Percentiles rank a stretch among this genome's conserved stretches.
Evolutionary conservation across 176 grass and related monocot genomes (phyloP).

Genomic region (Thinopyrum elongatum): DNA sequence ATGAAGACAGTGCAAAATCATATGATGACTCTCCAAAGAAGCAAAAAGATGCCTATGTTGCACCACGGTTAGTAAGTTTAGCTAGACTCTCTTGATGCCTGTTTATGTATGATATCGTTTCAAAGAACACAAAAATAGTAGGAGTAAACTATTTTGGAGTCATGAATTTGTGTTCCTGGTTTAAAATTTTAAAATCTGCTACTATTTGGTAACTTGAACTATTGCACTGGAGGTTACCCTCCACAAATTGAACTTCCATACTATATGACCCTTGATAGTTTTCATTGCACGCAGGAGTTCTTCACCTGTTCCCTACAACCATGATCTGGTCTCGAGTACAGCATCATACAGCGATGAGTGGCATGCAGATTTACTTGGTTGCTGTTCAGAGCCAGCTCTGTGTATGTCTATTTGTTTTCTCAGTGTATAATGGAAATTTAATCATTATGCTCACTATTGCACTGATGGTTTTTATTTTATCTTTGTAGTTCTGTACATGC

Average conservation of each 20-base stretch:
- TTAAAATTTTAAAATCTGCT: slow-evolving; percentile 1
- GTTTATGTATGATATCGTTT: slow-evolving; percentile 9
- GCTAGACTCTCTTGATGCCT: background rate
- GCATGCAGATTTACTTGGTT: slow-evolving; percentile 98
- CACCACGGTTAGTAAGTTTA: slow-evolving; percentile 39
- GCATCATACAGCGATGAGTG: slow-evolving; percentile 60
- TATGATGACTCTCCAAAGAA: slow-evolving; percentile 44
- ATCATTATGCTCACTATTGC: background rate
- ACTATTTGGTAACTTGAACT: background rate
- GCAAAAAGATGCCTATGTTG: slow-evolving; percentile 31
- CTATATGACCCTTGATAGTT: slow-evolving; percentile 4
- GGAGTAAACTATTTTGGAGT: background rate
- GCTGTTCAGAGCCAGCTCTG: slow-evolving; percentile 93
- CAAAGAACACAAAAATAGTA: background rate
- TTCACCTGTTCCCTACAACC: slow-evolving; percentile 52
- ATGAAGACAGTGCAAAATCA: slow-evolving; percentile 21
- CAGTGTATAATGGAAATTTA: background rate
- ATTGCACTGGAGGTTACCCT: no score
- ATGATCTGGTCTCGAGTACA: slow-evolving; percentile 46
- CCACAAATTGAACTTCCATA: background rate
- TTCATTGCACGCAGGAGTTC: slow-evolving; percentile 49
- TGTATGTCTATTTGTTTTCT: slow-evolving; percentile 63
- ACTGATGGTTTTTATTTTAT: background rate
- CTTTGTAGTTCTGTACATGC: background rate
- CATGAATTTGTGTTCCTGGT: slow-evolving; percentile 5